Conservation (phyloP, 2,329 filamentous ascomycete species). For the Incumbomyces lentus region DNA sequence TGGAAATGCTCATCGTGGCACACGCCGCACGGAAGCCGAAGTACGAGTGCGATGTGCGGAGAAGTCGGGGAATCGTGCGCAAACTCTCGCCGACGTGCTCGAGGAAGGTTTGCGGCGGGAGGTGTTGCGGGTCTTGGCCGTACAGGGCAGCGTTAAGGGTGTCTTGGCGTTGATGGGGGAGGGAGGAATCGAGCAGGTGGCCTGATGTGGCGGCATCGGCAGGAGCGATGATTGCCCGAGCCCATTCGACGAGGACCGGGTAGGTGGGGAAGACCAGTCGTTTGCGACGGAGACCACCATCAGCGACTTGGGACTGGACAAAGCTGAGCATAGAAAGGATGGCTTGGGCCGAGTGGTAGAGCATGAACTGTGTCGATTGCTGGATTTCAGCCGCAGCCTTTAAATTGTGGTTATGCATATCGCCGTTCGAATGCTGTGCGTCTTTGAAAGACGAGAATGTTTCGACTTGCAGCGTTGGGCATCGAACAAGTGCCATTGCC, state of each 20-base stretch:
- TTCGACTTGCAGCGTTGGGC: no score
- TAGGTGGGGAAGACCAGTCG: no score
- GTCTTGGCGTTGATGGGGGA: background rate
- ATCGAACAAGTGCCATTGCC: no score
- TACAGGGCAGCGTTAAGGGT: background rate
- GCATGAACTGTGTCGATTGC: background rate
- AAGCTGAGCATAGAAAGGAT: background rate
- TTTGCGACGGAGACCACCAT: background rate
- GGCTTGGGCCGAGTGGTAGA: background rate
- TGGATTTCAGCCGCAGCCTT: background rate
- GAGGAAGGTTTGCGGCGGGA: slow-evolving; percentile 51
- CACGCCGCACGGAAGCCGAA: slow-evolving; percentile 9
- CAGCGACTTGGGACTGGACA: background rate
- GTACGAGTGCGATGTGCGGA: slow-evolving; percentile 52
- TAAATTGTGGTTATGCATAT: background rate
- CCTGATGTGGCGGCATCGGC: no score
- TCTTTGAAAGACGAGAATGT: no score
- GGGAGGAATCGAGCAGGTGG: background rate
- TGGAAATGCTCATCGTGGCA: slow-evolving; percentile 7
- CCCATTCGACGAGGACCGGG: no score
- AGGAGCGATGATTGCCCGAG: no score
- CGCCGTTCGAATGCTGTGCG: no score
- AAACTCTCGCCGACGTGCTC: slow-evolving; percentile 53
- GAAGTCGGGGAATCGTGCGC: slow-evolving; percentile 46
- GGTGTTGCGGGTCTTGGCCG: slow-evolving; percentile 57